Base-by-base conservation (phyloP, 345 rosid genomes). In the Rhizophora apiculata region DNA sequence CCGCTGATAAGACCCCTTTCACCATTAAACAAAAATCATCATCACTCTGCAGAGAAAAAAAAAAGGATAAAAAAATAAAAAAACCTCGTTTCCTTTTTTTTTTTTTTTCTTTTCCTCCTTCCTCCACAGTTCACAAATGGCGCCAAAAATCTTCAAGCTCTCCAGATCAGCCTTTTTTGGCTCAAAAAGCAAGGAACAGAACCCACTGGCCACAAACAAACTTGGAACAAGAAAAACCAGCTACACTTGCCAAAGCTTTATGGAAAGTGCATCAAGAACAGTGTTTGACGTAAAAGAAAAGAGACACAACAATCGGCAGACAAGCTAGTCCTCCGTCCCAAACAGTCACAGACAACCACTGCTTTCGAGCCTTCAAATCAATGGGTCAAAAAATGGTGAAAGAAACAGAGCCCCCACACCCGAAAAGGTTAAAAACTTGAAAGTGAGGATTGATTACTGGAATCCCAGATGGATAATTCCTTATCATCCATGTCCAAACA, bases 1-100 rank as follows among this genome's bases (percentile, higher is more conserved):
- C 63, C 67, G 68, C 74, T 67, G 90, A 85, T 79, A 81, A 76
- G 84, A 87, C 86, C 79, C 60, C 72, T 78, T 74, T 79, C 74
- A 80, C 76, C 74, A 55, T 71, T 68, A 78, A 77, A 82, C 73
- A 74, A 75, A 72, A 71, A 66, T 68, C 65, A 78, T 64, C 67
- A 69, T 31, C 58, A 32, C 22, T 46, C 70, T 2, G 30, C 59
- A 77, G 55, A 63, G 29, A 64, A 39, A 58, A 61, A 29, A 49
- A 37, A 37, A 8, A 8, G 10, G 4, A 11, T 2, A 43, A 43
- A 43, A 34, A 1, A 2, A 39, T 0, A 9, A 43, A 15, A 9
- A 43, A 11, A 11, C 49, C 67, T 52, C 56, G 26, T 27, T 60
- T 29, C 58, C 22, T 68, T 51, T 71, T 63, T 67, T 57, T 43